A percentile compares a stretch with the other conserved stretches of the same genome.
These are phyloP conservation scores for Bolboschoenoplectus hybrid DNA, from an alignment of 202 grass and related monocot genomes.

Conservation along the genomic window DNA sequence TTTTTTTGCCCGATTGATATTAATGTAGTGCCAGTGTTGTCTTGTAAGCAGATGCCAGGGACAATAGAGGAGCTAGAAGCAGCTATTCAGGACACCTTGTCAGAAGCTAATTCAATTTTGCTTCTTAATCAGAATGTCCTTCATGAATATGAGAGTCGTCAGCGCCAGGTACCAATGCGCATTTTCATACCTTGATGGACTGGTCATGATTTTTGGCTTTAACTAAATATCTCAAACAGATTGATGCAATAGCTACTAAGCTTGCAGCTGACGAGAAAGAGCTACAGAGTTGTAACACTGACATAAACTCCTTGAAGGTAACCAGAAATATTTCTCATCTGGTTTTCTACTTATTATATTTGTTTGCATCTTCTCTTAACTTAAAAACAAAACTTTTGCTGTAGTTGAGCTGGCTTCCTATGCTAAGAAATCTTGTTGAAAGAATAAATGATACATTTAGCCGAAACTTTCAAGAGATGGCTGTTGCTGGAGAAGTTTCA, in stretches of 20 bases:
- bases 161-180: slow-evolving; percentile 61
- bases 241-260: slow-evolving; percentile 45
- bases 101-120: slow-evolving; percentile 93
- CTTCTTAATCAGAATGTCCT: slow-evolving; percentile 94
- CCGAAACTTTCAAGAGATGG: slow-evolving; percentile 98
- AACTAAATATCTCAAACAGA: slow-evolving; percentile 32
- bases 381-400: slow-evolving; percentile 23
- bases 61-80: slow-evolving; percentile 79
- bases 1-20: slow-evolving; percentile 19
- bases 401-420: slow-evolving; percentile 91
- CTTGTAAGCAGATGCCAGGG: slow-evolving; percentile 61
- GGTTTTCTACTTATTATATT: slow-evolving; percentile 10
- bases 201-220: slow-evolving; percentile 26
- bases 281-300: slow-evolving; percentile 39
- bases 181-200: slow-evolving; percentile 1
- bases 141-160: slow-evolving; percentile 80
- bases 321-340: background rate
- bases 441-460: slow-evolving; percentile 94
- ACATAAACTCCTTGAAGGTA: slow-evolving; percentile 54
- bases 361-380: slow-evolving; percentile 1
- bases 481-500: slow-evolving; percentile 97
- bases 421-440: slow-evolving; percentile 66
- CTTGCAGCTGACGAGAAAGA: slow-evolving; percentile 46
- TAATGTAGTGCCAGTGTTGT: background rate
- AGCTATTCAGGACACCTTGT: slow-evolving; percentile 82